Evolutionary conservation across 306 rosid species (phyloP), one percentile per base, ranked within the genome.

Genomic region (Rosa lucieae): DNA sequence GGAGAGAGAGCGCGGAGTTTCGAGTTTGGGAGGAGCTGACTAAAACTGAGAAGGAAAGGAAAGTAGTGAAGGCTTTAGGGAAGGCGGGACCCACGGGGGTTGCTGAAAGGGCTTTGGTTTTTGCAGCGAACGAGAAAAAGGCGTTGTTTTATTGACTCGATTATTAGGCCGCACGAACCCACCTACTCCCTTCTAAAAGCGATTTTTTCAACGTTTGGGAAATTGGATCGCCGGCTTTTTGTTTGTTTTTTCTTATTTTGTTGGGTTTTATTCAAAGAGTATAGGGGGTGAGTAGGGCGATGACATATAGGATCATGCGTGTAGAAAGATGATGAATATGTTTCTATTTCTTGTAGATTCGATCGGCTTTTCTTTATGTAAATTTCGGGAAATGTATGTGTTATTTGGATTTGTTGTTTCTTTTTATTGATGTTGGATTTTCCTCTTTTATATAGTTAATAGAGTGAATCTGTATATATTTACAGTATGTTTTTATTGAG

Each of bases 151-250:
- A 10, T 26, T 29, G 42, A 65, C 70, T 35, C n/a, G 70, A 65
- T 35, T 32, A 9, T 21, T 3, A 26, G 66, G 42, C 20, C 18
- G 1, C 3, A 13, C 69, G 8, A 32, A n/a, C 61, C 62, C 4
- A 8, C 29, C 62, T 56, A 15, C 62, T 52, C 1, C 56, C 13
- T 13, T 12, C 18, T 20, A 18, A 2, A 18, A 3, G 37, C 35
- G 0, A 21, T 37, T 66, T 37, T 66, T 66, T 65, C 70, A 35
- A 35, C 46, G 70, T 0, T 61, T 3, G 4, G 6, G 21, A 8
- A 58, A 20, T n/a, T 37, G 14, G 70, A 66, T 66, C 43, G 70
- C 70, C 70, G 70, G 70, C 70, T 66, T 66, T 66, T 44, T 8
- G 46, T 40, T 65, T 35, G 10, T 37, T 5, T 5, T 65, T 32